A percentile compares a stretch with the other conserved stretches of the same genome.
These are phyloP conservation scores for Neurospora sp. DNA, from an alignment of 2,329 filamentous ascomycete genomes.

Conservation along the genomic window DNA sequence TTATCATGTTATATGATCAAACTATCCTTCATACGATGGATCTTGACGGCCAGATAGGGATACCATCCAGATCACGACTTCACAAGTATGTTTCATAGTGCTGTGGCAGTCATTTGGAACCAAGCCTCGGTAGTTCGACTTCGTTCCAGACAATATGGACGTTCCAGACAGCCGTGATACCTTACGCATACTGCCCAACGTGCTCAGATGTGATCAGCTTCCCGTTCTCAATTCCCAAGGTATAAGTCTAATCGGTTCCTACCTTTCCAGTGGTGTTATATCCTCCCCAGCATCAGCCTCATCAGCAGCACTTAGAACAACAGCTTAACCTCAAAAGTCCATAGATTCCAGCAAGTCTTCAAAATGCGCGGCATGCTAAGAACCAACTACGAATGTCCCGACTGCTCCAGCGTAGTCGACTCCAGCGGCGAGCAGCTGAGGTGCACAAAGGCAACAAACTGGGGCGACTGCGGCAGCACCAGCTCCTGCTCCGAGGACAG, in stretches of 20 bases:
- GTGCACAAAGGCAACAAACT: neutral
- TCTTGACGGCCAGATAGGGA: neutral
- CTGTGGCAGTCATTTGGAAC: neutral
- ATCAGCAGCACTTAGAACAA: neutral
- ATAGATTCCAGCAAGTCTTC: too few species aligned
- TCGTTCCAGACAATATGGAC: neutral
- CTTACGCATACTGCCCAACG: neutral
- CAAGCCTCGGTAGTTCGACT: neutral
- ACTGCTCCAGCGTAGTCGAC: neutral
- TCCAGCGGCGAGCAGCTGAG: neutral
- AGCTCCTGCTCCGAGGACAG: neutral
- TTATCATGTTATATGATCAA: neutral
- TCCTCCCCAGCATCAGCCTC: neutral
- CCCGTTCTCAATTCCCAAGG: neutral
- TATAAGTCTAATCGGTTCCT: neutral
- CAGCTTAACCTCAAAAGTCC: too few species aligned
- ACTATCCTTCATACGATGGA: neutral
- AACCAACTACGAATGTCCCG: neutral
- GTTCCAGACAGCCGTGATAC: neutral
- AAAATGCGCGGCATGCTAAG: neutral
- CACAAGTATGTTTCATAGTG: neutral
- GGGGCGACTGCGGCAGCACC: neutral
- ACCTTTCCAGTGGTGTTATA: neutral
- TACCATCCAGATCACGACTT: neutral
- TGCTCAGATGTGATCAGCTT: neutral